Evolutionary conservation across 2,329 filamentous ascomycete genomes (phyloP).

Genomic region (Trichothecium sympodiale): DNA sequence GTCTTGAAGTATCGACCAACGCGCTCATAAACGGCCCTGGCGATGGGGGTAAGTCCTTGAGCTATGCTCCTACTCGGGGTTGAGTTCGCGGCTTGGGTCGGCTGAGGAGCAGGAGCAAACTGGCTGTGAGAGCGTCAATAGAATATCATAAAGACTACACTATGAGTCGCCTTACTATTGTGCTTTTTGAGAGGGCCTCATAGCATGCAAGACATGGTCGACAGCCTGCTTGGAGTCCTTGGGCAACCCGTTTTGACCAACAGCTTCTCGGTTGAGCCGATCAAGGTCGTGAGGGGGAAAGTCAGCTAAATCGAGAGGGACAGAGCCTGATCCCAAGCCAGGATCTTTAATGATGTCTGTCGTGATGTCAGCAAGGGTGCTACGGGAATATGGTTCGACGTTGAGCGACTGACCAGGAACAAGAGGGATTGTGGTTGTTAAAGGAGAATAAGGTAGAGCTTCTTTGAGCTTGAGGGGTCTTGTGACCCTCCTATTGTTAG

Average conservation of each 20-base stretch:
- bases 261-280: conserved; percentile 60
- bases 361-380: conserved; percentile 7
- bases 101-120: conserved; percentile 28
- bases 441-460: conserved; percentile 71
- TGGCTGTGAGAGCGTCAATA: conserved; percentile 33
- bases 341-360: conserved; percentile 57
- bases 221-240: conserved; percentile 60
- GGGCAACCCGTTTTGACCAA: conserved; percentile 44
- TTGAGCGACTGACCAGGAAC: conserved; percentile 48
- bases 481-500: conserved; percentile 8
- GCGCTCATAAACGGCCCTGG: conserved; percentile 27
- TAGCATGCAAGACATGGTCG: conserved; percentile 61
- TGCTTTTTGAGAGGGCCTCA: conserved; percentile 61
- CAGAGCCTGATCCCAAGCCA: conserved; percentile 43
- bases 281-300: conserved; percentile 45
- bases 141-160: background rate
- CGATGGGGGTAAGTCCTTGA: conserved; percentile 37
- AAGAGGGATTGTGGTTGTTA: conserved; percentile 71
- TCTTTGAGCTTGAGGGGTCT: conserved; percentile 57
- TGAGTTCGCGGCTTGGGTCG: conserved; percentile 7
- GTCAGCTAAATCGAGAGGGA: conserved; percentile 37
- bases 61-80: conserved; percentile 17
- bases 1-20: conserved; percentile 28
- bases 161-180: conserved; percentile 42
- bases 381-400: background rate